A percentile compares a stretch with the other conserved stretches of the same genome.
These are phyloP conservation scores for Pseudognaphalium luteoalbum DNA, from an alignment of 129 eudicot species.

Conservation along the genomic window DNA sequence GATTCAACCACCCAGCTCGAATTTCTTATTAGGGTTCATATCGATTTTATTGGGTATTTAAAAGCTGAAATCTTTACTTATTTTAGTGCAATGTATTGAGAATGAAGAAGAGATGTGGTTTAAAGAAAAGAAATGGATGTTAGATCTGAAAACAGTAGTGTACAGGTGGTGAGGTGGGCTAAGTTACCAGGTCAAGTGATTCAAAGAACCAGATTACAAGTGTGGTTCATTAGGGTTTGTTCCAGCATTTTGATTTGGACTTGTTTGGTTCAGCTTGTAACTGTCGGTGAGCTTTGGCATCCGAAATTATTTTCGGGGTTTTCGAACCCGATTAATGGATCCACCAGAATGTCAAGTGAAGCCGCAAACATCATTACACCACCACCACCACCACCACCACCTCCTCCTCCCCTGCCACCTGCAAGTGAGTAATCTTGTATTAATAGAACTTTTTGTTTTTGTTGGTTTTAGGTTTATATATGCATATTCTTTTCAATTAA, in stretches of 20 bases:
- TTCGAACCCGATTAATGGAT: slow-evolving; percentile 35
- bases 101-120: slow-evolving; percentile 70
- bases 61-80: slow-evolving; percentile 21
- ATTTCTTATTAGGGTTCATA: slow-evolving; percentile 19
- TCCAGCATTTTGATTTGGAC: slow-evolving; percentile 93
- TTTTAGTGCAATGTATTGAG: slow-evolving; percentile 21
- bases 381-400: slow-evolving; percentile 42
- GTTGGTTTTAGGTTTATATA: slow-evolving; percentile 7
- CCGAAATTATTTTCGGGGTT: slow-evolving; percentile 50
- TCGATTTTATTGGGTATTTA: slow-evolving; percentile 18
- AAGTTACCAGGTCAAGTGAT: slow-evolving; percentile 55
- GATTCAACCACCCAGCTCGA: slow-evolving; percentile 21
- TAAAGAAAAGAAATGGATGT: slow-evolving; percentile 57
- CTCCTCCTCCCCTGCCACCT: slow-evolving; percentile 51
- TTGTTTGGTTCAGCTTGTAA: slow-evolving; percentile 78
- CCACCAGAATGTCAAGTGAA: slow-evolving; percentile 26
- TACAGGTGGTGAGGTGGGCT: slow-evolving; percentile 46
- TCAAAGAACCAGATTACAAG: slow-evolving; percentile 61
- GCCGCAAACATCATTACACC: slow-evolving; percentile 24
- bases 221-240: slow-evolving; percentile 86
- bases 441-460: not conserved
- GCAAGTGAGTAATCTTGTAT: slow-evolving; percentile 52
- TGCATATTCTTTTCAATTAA: not conserved
- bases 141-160: slow-evolving; percentile 61
- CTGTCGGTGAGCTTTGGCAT: slow-evolving; percentile 80